A percentile compares a stretch with the other conserved stretches of the same genome.
Conservation (phyloP, 129 eudicot species). For the Flaveria brownii region DNA sequence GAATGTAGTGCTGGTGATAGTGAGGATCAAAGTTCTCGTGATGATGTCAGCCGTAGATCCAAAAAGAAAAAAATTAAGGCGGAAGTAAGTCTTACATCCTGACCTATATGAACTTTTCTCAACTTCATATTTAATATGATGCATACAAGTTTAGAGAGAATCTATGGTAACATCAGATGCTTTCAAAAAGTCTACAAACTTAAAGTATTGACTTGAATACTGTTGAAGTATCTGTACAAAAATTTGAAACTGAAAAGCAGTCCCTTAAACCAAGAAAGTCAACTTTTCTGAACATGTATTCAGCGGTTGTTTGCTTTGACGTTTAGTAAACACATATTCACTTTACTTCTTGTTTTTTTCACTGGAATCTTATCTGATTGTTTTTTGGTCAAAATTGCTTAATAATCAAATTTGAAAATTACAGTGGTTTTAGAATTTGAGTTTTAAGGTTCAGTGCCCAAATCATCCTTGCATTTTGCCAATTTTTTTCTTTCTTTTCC, state of each 20-base stretch:
- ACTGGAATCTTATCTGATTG: neutral
- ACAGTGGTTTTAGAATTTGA: neutral
- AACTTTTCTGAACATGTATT: neutral
- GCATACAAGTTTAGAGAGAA: constrained; percentile 11
- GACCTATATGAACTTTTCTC: neutral
- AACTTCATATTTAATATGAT: constrained; percentile 12
- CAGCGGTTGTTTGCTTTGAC: too few relatives aligned
- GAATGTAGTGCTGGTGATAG: constrained; percentile 65
- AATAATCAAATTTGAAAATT: neutral
- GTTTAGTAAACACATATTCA: too few relatives aligned
- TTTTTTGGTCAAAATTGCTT: neutral
- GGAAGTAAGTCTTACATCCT: constrained; percentile 42
- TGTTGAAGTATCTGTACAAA: neutral
- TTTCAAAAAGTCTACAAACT: constrained; percentile 11
- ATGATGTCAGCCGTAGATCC: constrained; percentile 63
- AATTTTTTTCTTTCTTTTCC: neutral
- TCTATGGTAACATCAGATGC: neutral
- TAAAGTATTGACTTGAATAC: neutral
- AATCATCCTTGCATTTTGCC: neutral
- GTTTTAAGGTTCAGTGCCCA: neutral
- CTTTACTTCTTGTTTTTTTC: neutral
- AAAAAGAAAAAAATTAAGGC: constrained; percentile 69
- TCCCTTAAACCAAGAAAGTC: constrained; percentile 1
- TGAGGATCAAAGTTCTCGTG: constrained; percentile 53
- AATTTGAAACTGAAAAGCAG: neutral